Base-by-base conservation (phyloP, 2,329 filamentous ascomycete species). In the Pyrenophora graminea region DNA sequence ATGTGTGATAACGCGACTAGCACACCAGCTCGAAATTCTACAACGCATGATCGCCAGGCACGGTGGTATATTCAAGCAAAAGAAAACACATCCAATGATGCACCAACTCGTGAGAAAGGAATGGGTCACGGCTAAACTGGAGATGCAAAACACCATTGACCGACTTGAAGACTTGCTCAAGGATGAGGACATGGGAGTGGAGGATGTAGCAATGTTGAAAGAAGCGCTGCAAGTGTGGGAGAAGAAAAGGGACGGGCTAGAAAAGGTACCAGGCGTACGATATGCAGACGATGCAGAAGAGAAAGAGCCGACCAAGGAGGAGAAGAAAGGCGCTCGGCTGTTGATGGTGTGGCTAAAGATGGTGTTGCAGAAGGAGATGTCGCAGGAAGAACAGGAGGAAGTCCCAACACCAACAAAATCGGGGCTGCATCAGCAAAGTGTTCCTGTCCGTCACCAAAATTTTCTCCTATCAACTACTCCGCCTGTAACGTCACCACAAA, bases 191-290 rank as follows among this genome's bases (percentile, higher is more conserved):
- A 12, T 53, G n/a, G 23, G 45, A 8, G 18, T 17, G 6, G 30
- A 43, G 17, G 51, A 58, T n/a, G 9, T 33, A 21, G n/a, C 21
- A 9, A 34, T 44, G n/a, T 15, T 56, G 13, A 39, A 32, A n/a
- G 34, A 50, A 9, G 51, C 47, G 32, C 40, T 61, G 5, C 36
- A 27, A 2, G 15, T 39, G 4, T 61, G 46, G 51, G 54, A 59
- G 5, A 45, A 19, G n/a, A 39, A 55, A 33, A 54, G 43, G 21
- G 37, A 48, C 3, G 27, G 10, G 15, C 37, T 57, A n/a, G 36
- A 43, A 21, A 48, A 47, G 18, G 45, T 61, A 12, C 56, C 58
- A 9, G 58, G 58, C 9, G 7, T 51, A 13, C 27, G 8, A 18
- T 46, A 57, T 33, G 25, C 48, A 6, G 31, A 48, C 27, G 51